phyloP scores from a whole-genome alignment of 306 rosid genomes.

The Arachis stenosperma region DNA sequence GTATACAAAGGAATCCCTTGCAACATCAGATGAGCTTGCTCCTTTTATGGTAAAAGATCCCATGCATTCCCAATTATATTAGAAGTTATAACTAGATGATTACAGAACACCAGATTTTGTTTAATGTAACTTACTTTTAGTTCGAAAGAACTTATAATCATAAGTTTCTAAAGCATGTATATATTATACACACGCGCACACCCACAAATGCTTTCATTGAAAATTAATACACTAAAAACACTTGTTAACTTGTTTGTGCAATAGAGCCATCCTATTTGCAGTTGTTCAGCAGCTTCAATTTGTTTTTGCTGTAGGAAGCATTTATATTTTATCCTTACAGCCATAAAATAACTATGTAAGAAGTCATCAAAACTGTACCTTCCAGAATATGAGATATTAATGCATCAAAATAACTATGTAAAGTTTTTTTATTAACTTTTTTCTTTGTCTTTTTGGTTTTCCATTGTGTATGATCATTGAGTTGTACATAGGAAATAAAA shows the following conservation, averaged over 20 bases:
- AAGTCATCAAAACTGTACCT: constrained; percentile 12
- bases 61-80: constrained; percentile 13
- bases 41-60: constrained; percentile 69
- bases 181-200: too few relatives aligned
- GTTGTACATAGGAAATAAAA: constrained; percentile 21
- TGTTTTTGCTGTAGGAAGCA: constrained; percentile 25
- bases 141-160: background rate
- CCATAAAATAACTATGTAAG: constrained; percentile 12
- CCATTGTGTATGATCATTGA: background rate
- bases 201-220: too few relatives aligned
- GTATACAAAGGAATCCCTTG: constrained; percentile 89
- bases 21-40: constrained; percentile 80
- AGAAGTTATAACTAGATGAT: constrained; percentile 12
- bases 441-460: background rate
- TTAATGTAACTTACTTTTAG: background rate
- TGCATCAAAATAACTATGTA: constrained; percentile 16
- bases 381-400: background rate
- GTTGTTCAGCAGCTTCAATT: constrained; percentile 20
- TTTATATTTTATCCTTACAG: constrained; percentile 11
- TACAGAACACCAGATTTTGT: background rate
- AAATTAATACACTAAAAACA: background rate
- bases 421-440: constrained; percentile 3
- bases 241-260: constrained; percentile 26
- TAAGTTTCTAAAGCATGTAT: background rate
- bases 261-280: constrained; percentile 12